Percentiles rank a stretch among this genome's conserved stretches.
These are phyloP conservation scores for Daedaleopsis sinensis DNA, from an alignment of 768 basidiomycete genomes.

Conservation along the genomic window DNA sequence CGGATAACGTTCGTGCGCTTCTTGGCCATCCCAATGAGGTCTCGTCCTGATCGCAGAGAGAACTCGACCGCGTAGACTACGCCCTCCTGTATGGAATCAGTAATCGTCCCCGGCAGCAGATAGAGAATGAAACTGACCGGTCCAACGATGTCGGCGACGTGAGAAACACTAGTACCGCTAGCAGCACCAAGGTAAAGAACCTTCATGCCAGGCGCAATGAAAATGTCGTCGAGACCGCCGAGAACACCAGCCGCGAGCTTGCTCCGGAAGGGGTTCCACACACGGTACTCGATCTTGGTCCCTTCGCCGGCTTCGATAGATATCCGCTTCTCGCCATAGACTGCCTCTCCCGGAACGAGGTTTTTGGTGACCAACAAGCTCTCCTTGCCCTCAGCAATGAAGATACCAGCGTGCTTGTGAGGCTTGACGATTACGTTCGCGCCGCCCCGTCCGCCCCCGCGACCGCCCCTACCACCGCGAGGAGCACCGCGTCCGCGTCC, in stretches of 20 bases:
- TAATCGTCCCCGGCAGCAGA: constrained; percentile 13
- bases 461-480: constrained; percentile 35
- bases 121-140: constrained; percentile 58
- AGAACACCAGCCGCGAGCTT: constrained; percentile 97
- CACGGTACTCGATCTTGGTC: constrained; percentile 94
- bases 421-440: constrained; percentile 92
- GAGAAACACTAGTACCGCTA: constrained; percentile 95
- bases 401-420: constrained; percentile 92
- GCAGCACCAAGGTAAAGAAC: constrained; percentile 98
- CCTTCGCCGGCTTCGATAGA: constrained; percentile 78
- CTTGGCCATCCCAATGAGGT: constrained; percentile 99
- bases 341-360: constrained; percentile 94
- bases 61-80: constrained; percentile 99
- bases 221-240: constrained; percentile 93
- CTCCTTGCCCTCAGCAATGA: constrained; percentile 98
- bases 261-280: constrained; percentile 99
- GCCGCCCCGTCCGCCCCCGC: constrained; percentile 72
- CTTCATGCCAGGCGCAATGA: constrained; percentile 91
- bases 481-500: constrained; percentile 42
- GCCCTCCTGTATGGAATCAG: constrained; percentile 65
- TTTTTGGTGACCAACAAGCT: constrained; percentile 97
- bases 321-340: constrained; percentile 98
- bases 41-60: constrained; percentile 93
- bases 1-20: constrained; percentile 99
- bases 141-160: constrained; percentile 98